Evolutionary conservation across 129 eudicot genomes (phyloP).

Genomic region (Flaveria sonorensis): DNA sequence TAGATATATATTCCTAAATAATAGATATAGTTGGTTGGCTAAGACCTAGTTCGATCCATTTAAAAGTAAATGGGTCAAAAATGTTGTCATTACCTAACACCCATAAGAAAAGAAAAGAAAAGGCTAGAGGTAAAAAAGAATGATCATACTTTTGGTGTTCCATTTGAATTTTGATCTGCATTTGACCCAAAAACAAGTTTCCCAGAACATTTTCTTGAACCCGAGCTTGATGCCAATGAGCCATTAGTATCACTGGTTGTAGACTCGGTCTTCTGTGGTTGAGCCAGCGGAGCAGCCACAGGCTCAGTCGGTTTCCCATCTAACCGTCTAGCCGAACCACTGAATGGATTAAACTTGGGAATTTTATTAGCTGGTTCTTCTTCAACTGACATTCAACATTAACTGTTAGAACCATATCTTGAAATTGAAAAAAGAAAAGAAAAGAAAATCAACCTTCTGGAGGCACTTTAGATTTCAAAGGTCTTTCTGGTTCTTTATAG

Average conservation of each 20-base stretch:
- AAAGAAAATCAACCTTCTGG: conserved; percentile 45
- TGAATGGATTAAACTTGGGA: conserved; percentile 56
- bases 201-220: conserved; percentile 48
- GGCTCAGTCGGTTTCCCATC: conserved; percentile 60
- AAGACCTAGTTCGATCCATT: not conserved
- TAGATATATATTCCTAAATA: no score
- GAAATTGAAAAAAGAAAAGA: not conserved
- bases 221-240: conserved; percentile 46
- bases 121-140: not conserved
- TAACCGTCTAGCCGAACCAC: conserved; percentile 68
- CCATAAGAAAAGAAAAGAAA: not conserved
- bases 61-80: not conserved
- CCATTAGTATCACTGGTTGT: conserved; percentile 34
- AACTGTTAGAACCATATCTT: not conserved
- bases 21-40: no score
- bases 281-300: conserved; percentile 37
- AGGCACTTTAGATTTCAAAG: conserved; percentile 32
- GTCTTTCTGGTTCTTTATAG: conserved; percentile 70
- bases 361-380: conserved; percentile 56
- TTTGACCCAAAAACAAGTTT: conserved; percentile 84
- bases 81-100: not conserved
- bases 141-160: conserved; percentile 46
- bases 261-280: conserved; percentile 40
- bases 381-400: conserved; percentile 43
- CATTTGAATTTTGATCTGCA: conserved; percentile 43